Conservation (phyloP, 495 filamentous ascomycete species). For the Tuber umbilicatum region DNA sequence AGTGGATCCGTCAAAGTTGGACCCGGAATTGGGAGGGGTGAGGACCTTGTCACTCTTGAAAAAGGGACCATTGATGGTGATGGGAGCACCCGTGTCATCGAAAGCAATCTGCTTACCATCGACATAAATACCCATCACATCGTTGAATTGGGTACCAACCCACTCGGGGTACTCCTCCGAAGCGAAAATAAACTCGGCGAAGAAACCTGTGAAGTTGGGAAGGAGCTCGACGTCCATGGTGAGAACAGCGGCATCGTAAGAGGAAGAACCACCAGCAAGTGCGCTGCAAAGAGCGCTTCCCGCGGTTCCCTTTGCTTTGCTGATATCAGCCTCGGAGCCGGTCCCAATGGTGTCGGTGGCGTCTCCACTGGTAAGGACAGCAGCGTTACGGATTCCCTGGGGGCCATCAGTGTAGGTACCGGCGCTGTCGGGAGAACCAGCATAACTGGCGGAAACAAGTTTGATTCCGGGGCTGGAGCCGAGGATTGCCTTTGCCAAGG, state of each 20-base stretch:
- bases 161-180: conserved; percentile 37
- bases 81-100: conserved; percentile 15
- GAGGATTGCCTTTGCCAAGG: conserved; percentile 31
- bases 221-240: conserved; percentile 29
- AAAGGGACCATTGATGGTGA: conserved; percentile 28
- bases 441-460: conserved; percentile 29
- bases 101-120: conserved; percentile 32
- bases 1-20: conserved; percentile 29
- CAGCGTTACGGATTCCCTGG: conserved; percentile 27
- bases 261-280: conserved; percentile 12
- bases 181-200: conserved; percentile 30
- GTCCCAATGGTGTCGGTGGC: conserved; percentile 24
- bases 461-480: conserved; percentile 26
- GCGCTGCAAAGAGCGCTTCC: conserved; percentile 18
- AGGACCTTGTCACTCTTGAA: conserved; percentile 28
- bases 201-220: conserved; percentile 17
- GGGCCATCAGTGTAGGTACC: conserved; percentile 32
- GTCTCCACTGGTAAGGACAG: conserved; percentile 30
- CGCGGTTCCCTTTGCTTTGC: background rate
- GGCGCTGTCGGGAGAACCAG: conserved; percentile 16
- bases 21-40: conserved; percentile 28
- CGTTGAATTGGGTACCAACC: conserved; percentile 30
- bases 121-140: conserved; percentile 36
- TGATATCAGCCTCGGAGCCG: background rate
- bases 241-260: conserved; percentile 32